Evolutionary conservation across 2,329 filamentous ascomycete species (phyloP), one percentile per base, ranked within the genome.

Genomic region (Fusarium sp.): DNA sequence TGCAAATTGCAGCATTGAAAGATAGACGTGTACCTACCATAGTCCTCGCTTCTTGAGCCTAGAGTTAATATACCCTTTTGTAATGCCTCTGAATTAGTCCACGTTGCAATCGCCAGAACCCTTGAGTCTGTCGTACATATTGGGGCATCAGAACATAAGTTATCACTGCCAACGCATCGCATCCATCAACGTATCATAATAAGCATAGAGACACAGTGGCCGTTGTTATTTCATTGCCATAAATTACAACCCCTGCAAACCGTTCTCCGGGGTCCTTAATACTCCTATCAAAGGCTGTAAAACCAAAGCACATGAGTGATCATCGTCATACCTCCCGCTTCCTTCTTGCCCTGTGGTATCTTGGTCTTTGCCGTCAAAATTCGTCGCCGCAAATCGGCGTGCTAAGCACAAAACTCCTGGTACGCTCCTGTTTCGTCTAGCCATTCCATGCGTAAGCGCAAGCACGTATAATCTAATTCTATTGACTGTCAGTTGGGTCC

Each of bases 291-390:
- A 64, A 50, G 53, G 29, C 46, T 39, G 29, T 58, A 63, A 69
- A 70, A 52, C 50, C 52, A 63, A 63, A 69, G 55, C 55, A 59
- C 44, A 52, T 69, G 67, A 57, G 37, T 61, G 50, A 66, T 66
- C 69, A 56, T 66, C 56, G 54, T 41, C 61, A 47, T 61, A 42
- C 44, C 65, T 63, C 54, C 66, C 35, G 28, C 29, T 58, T 57
- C 69, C 48, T 43, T 65, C 58, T 57, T 70, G 41, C 39, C 57
- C 56, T 52, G 38, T 72, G 69, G 69, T 72, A 72, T 72, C 69
- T 63, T 68, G 56, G 46, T 68, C 63, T 59, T 66, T 58, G 59
- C 63, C 69, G 58, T 72, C 49, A 72, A 71, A 63, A 59, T 54
- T 68, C 66, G 38, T 71, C 33, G 46, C 69, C 69, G 62, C 59